Conservation (phyloP, 345 rosid genomes). For the Aquilaria yunnanensis region DNA sequence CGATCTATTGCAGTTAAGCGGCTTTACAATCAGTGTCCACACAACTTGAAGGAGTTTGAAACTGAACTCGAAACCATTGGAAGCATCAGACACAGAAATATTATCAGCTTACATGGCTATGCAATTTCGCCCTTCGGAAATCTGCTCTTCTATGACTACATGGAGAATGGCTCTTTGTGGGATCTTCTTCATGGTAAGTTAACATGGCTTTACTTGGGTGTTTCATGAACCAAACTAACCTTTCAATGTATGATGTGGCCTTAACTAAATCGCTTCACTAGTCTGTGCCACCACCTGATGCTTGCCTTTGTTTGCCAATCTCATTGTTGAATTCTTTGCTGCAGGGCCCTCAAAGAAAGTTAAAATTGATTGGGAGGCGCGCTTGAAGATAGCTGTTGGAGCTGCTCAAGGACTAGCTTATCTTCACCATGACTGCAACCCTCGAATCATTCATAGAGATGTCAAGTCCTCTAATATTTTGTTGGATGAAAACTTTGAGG, state of each 20-base stretch:
- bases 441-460: conserved; percentile 86
- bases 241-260: no score
- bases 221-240: no score
- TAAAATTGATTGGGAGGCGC: conserved; percentile 91
- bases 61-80: conserved; percentile 94
- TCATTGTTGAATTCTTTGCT: neutral
- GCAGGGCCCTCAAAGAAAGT: conserved; percentile 75
- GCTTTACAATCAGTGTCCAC: conserved; percentile 57
- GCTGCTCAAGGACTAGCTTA: conserved; percentile 95
- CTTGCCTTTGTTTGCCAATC: neutral
- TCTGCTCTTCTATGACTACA: conserved; percentile 93
- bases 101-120: conserved; percentile 88
- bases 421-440: conserved; percentile 96
- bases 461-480: conserved; percentile 91
- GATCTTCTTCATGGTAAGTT: conserved; percentile 88
- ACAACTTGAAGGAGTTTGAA: conserved; percentile 70
- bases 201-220: neutral
- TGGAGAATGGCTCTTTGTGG: conserved; percentile 96
- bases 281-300: neutral
- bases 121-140: conserved; percentile 70
- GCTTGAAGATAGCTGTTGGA: conserved; percentile 83
- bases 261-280: no score
- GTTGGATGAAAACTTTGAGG: conserved; percentile 77
- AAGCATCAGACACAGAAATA: conserved; percentile 84
- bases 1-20: conserved; percentile 92